Base-by-base conservation (phyloP, 176 grass and related monocot species). In the Bolboschoenus planiculmis region DNA sequence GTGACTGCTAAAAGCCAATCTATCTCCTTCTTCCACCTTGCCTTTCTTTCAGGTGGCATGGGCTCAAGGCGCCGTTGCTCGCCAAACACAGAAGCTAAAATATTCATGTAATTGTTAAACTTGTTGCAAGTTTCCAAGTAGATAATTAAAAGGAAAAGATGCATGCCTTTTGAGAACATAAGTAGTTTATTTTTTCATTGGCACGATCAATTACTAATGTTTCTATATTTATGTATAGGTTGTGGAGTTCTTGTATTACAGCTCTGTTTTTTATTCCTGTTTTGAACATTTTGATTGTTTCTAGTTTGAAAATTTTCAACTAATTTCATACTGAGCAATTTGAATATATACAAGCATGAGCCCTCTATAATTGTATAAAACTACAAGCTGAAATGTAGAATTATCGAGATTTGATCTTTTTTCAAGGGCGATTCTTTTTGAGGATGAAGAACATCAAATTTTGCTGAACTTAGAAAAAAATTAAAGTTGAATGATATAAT, bases 1-100 rank as follows among this genome's bases (percentile, higher is more conserved):
- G 93, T 86, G 24, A 97, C 93, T 53, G 93, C 92, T 27, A 97
- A 89, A 10, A 97, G 91, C 93, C 89, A 97, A 48, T 91, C 87
- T 55, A 97, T 86, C 39, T 97, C 93, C 50, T 79, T 97, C 87
- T 91, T 93, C 94, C 94, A 93, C 84, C 91, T 88, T 15, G 56
- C 81, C 64, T 91, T 97, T 4, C 91, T 93, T 83, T 97, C 89
- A 2, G 76, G 39, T 9, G 88, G 59, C 94, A 97, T 97, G 29
- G 94, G 94, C 82, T 93, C 91, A 73, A 97, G 35, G 65, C 88
- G 90, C 78, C 94, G 74, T 87, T 93, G 91, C 85, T 97, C 94
- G 27, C 94, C 94, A 21, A 97, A 97, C 3, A 93, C 89, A 61
- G 94, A 93, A 72, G 94, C 94, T 97, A 85, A 66, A 65, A 75